A percentile compares a stretch with the other conserved stretches of the same genome.
phyloP scores from a whole-genome alignment of 768 basidiomycete species.

The Pleurotus pulmonarius region DNA sequence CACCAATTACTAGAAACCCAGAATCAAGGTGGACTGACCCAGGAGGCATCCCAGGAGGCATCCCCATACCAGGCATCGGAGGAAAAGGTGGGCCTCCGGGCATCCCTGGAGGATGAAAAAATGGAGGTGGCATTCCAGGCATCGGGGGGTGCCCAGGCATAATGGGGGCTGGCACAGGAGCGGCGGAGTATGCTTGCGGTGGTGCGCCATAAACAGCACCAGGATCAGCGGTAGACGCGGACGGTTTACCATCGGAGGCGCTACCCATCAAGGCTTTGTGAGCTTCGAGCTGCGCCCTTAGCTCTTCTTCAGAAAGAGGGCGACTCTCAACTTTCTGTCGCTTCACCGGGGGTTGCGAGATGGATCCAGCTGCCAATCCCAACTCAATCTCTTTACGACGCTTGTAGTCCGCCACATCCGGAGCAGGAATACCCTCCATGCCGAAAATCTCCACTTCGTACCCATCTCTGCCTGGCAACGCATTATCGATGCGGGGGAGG shows the following conservation, averaged over 20 bases:
- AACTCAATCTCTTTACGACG: constrained; percentile 93
- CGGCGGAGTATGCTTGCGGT: constrained; percentile 64
- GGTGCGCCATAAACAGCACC: constrained; percentile 72
- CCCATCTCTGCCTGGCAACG: constrained; percentile 92
- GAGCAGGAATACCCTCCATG: constrained; percentile 96
- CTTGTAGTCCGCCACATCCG: constrained; percentile 94
- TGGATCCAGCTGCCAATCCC: constrained; percentile 78
- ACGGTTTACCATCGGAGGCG: constrained; percentile 31
- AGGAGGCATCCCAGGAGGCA: constrained; percentile 48
- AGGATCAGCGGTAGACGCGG: constrained; percentile 34
- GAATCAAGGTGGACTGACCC: constrained; percentile 54
- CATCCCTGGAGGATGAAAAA: constrained; percentile 41
- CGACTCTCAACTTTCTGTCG: constrained; percentile 78
- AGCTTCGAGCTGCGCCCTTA: constrained; percentile 79
- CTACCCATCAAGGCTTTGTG: constrained; percentile 90
- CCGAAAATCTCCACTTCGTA: constrained; percentile 99
- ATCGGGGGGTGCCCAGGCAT: constrained; percentile 22
- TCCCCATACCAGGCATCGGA: constrained; percentile 42
- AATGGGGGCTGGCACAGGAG: constrained; percentile 32
- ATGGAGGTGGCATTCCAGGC: constrained; percentile 27
- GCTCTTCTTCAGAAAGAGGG: constrained; percentile 76
- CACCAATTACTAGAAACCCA: constrained; percentile 11
- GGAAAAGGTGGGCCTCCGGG: constrained; percentile 35
- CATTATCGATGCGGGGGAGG: constrained; percentile 91
- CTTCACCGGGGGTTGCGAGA: constrained; percentile 78